Evolutionary conservation across 805 yeast genomes (phyloP), one percentile per base, ranked within the genome.

Genomic region (Cyberlindnera meyerae): DNA sequence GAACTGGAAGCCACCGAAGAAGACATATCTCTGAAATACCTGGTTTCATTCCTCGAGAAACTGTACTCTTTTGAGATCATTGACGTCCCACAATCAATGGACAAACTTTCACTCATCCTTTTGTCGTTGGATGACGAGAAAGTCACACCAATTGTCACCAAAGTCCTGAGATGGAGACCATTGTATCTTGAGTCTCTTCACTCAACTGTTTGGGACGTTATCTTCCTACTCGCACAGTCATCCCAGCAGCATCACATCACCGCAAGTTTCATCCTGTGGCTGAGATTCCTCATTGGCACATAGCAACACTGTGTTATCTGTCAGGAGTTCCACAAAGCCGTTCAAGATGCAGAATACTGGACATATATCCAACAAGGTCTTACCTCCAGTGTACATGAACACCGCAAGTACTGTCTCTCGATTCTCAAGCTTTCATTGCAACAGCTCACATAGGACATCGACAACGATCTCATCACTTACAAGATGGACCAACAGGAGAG

Each of bases 351-450:
- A 2, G 44, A 48, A 1, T 81, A 78, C 45, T 85, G 94, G 93
- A 32, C 41, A 4, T 49, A 52, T 11, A 53, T 85, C 15, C 85
- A 82, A 49, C 45, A 47, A 18, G 82, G 85, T 3, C 58, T 85
- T 27, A 66, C 70, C 12, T 68, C 77, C 37, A 49, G 57, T 2
- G 61, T 71, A 1, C 88, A 82, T 50, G 94, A 85, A 40, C 76
- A 71, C 38, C 70, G 84, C 34, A 87, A 86, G 54, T 75, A 75
- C 51, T 67, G 80, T 11, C 58, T 86, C 18, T 77, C 89, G 0
- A 73, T 84, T 12, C 53, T 86, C 24, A 79, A 79, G 45, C 55
- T 73, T 15, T 70, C 94, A 0, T 63, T 87, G 12, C 73, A 72
- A 45, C 54, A 65, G 4, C 51, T 78, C 39, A 31, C 40, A 2